Base-by-base conservation (phyloP, 2,329 filamentous ascomycete species). In the Polychaeton citri region DNA sequence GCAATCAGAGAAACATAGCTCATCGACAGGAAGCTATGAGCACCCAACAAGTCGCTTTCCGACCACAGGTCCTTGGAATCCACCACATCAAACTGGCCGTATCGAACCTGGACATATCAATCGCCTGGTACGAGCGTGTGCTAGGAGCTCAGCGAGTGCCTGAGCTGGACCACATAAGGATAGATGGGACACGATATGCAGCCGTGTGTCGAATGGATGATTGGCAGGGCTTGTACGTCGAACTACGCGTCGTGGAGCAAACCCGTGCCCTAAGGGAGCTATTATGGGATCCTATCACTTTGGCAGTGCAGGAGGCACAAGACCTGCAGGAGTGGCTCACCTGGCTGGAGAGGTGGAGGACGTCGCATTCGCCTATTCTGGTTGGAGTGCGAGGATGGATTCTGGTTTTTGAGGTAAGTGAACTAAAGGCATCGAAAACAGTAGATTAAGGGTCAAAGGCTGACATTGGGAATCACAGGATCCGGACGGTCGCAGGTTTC, bases 121-220 rank as follows among this genome's bases (percentile, higher is more conserved):
- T 41, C 5, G 39, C 39, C 19, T 41, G 39, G 39, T 41, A 41
- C 30, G 37, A 38, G 16, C 33, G 39, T 6, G 39, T 41, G 28
- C 28, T 41, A 8, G 39, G 39, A 4, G 39, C 36, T 15, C 33
- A 30, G 7, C 39, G 37, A 13, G 21, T 41, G 2, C 31, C 33
- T n/a, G 2, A 30, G 4, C 39, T 41, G 9, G 39, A 41, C 19
- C 39, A 41, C 39, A 12, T 13, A 5, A 10, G 15, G 10, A 16
- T 17, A 12, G 30, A 17, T 13, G 15, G 15, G 12, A 32, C 30
- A 16, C 15, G 30, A 15, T 38, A 31, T 26, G 37, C 37, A 13
- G 37, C 32, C 2, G 26, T 35, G 17, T 38, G 37, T 32, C 32
- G 34, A 16, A 38, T 38, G 37, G 24, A 16, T n/a, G 37, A 38